A percentile compares a stretch with the other conserved stretches of the same genome.
Evolutionary conservation across 345 rosid genomes (phyloP).

Genomic region (Schrenkiella parvula): DNA sequence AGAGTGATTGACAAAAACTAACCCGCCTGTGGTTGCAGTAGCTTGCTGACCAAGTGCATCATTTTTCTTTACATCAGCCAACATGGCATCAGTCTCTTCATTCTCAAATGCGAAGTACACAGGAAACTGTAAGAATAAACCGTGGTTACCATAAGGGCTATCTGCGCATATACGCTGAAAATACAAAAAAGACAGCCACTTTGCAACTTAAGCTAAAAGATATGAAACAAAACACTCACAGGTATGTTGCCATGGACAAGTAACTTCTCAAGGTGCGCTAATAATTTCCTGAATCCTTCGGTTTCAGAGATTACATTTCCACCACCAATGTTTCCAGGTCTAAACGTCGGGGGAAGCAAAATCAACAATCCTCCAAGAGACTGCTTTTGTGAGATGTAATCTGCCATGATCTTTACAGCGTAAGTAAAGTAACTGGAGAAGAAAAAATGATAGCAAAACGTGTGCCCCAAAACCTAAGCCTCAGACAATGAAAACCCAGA

Average conservation of each 20-base stretch:
- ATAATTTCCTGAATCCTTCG: conserved; percentile 38
- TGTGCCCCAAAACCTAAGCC: not conserved
- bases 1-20: conserved; percentile 33
- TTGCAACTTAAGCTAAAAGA: not conserved
- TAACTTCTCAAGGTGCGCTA: conserved; percentile 64
- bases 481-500: not conserved
- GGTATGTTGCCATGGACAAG: conserved; percentile 71
- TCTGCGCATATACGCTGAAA: not conserved
- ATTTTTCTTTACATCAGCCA: conserved; percentile 80
- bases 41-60: conserved; percentile 91
- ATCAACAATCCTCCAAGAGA: conserved; percentile 81
- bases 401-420: conserved; percentile 39
- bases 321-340: conserved; percentile 39
- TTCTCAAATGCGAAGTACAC: conserved; percentile 95
- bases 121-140: conserved; percentile 60
- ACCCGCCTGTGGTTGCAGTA: conserved; percentile 98
- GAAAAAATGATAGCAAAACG: not conserved
- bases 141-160: not conserved
- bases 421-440: not conserved
- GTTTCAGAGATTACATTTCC: conserved; percentile 31
- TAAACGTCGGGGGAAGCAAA: conserved; percentile 73
- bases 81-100: conserved; percentile 66
- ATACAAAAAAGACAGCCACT: not conserved
- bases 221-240: conserved; percentile 49
- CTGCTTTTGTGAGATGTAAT: conserved; percentile 60